Conservation (phyloP, 129 eudicot species). For the Silybum marianum region DNA sequence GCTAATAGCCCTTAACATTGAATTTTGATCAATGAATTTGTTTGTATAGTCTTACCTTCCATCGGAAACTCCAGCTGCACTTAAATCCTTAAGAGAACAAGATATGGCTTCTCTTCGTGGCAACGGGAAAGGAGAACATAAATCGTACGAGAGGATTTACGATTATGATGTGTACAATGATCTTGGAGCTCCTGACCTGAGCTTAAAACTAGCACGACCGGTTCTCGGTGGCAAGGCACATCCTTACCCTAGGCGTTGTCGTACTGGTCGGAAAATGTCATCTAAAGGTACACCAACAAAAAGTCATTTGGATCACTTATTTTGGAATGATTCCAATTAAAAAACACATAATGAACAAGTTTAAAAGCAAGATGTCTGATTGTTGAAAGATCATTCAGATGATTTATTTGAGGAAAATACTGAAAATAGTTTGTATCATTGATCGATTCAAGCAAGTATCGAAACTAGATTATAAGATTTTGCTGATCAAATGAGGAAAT, state of each 20-base stretch:
- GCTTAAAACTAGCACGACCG: constrained; percentile 56
- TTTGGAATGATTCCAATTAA: neutral
- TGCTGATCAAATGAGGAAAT: neutral
- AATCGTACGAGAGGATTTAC: constrained; percentile 49
- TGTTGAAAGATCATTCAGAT: neutral
- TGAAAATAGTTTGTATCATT: neutral
- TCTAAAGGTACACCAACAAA: neutral
- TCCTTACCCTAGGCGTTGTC: constrained; percentile 77
- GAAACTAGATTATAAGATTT: neutral
- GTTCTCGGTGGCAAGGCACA: constrained; percentile 55
- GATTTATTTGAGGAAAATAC: neutral
- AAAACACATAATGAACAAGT: neutral
- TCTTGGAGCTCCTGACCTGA: constrained; percentile 55
- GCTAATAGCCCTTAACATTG: neutral
- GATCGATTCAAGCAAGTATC: neutral
- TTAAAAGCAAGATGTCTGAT: neutral
- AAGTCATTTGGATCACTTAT: neutral
- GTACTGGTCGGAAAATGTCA: constrained; percentile 63
- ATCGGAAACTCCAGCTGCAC: constrained; percentile 48
- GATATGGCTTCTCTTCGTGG: constrained; percentile 62
- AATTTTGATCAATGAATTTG: neutral
- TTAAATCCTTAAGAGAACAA: constrained; percentile 38
- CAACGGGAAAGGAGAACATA: constrained; percentile 47
- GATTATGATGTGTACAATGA: constrained; percentile 71
- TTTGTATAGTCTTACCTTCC: constrained; percentile 60